Evolutionary conservation across 78 protist genomes (phyloP).

Genomic region (Dictyostelium brefeldianum): DNA sequence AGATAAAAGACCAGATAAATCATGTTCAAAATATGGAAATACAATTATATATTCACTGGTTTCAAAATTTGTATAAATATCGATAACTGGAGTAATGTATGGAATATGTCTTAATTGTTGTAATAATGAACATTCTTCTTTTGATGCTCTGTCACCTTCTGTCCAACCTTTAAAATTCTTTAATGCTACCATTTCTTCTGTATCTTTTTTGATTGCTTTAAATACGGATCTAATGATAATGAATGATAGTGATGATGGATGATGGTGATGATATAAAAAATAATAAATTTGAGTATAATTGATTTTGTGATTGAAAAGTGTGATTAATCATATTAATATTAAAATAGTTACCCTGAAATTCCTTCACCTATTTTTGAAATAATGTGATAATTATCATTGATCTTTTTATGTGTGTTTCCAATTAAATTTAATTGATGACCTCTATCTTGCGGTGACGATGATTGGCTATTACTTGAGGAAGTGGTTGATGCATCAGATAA

Average conservation of each 20-base stretch:
- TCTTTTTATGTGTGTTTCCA: constrained; percentile 27
- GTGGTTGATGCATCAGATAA: background rate
- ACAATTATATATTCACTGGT: constrained; percentile 56
- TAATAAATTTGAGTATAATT: background rate
- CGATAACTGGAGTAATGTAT: constrained; percentile 61
- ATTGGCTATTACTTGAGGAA: background rate
- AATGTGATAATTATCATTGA: constrained; percentile 41
- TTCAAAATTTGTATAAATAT: constrained; percentile 34
- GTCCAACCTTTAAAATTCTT: constrained; percentile 64
- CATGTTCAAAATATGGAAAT: constrained; percentile 79
- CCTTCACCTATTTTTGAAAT: constrained; percentile 79
- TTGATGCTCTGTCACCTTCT: constrained; percentile 62
- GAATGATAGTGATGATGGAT: no score
- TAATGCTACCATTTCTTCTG: constrained; percentile 65
- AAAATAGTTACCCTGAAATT: constrained; percentile 69
- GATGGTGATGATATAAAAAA: background rate
- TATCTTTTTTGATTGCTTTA: constrained; percentile 64
- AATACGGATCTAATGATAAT: constrained; percentile 47
- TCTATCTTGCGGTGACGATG: background rate
- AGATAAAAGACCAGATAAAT: constrained; percentile 62
- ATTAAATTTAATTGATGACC: constrained; percentile 4
- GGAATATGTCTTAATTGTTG: constrained; percentile 66
- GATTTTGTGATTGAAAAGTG: background rate
- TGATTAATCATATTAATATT: background rate
- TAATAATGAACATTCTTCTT: constrained; percentile 55